Conservation (phyloP, 1,284 basidiomycete genomes). For the Waitea zeae region DNA sequence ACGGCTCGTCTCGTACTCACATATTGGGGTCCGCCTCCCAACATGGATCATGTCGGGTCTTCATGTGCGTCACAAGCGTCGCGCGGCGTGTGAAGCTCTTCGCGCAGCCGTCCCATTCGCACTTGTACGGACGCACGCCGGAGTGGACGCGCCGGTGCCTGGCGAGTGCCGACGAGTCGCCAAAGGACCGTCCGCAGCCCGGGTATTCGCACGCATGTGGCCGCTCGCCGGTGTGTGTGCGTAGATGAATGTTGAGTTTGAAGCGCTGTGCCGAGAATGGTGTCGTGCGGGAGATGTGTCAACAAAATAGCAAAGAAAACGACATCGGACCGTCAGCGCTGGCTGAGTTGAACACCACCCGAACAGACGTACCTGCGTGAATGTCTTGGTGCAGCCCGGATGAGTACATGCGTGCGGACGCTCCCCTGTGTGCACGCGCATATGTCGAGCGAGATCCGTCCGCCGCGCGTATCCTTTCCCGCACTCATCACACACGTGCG, state of each 20-base stretch:
- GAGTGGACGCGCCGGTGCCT: constrained; percentile 80
- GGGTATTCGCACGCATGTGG: constrained; percentile 79
- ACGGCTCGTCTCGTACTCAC: too few species aligned
- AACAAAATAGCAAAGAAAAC: constrained; percentile 7
- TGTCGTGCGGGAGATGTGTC: constrained; percentile 6
- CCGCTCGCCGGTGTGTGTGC: constrained; percentile 81
- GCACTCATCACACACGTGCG: constrained; percentile 43
- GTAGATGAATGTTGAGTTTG: constrained; percentile 71
- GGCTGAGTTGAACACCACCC: too few species aligned
- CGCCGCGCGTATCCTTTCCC: constrained; percentile 58
- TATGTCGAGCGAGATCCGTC: constrained; percentile 64
- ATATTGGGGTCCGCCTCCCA: constrained; percentile 70
- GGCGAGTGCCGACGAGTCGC: constrained; percentile 77
- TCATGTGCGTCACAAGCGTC: constrained; percentile 68
- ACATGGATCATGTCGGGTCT: constrained; percentile 60
- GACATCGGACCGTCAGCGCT: too few species aligned
- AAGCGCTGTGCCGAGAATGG: constrained; percentile 40
- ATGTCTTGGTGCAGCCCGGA: constrained; percentile 63
- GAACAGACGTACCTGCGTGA: constrained; percentile 76
- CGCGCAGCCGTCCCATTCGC: constrained; percentile 61
- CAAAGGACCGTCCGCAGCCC: constrained; percentile 69
- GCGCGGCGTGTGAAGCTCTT: constrained; percentile 75
- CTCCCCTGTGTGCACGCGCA: constrained; percentile 81
- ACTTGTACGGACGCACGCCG: constrained; percentile 68
- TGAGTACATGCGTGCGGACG: constrained; percentile 63